Conservation (phyloP, 805 yeast species). For the Candida germanica region DNA sequence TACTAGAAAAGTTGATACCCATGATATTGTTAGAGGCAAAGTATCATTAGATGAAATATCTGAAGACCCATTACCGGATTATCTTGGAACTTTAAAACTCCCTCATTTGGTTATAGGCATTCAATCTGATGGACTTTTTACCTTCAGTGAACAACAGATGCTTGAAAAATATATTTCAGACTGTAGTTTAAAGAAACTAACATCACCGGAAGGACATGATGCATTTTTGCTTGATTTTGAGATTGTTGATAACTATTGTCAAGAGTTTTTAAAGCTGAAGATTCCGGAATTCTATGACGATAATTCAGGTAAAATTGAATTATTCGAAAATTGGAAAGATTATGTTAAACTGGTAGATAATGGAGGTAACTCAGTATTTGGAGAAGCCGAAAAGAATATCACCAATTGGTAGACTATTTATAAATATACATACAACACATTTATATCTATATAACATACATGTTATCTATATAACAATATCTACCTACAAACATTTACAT, state of each 20-base stretch:
- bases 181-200: conserved; percentile 63
- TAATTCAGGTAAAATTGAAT: conserved; percentile 39
- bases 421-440: too few species aligned
- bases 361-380: conserved; percentile 69
- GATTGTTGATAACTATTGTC: conserved; percentile 68
- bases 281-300: conserved; percentile 56
- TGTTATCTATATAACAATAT: too few species aligned
- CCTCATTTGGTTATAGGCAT: conserved; percentile 89
- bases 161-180: conserved; percentile 74
- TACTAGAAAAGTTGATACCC: conserved; percentile 91
- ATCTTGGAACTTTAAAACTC: conserved; percentile 57
- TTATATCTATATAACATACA: neutral
- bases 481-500: too few species aligned
- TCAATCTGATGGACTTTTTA: conserved; percentile 87
- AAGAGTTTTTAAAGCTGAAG: conserved; percentile 58
- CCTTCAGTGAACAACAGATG: conserved; percentile 85
- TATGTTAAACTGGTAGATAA: conserved; percentile 35
- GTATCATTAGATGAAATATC: conserved; percentile 22
- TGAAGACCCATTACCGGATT: conserved; percentile 42
- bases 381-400: conserved; percentile 86
- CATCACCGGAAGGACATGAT: conserved; percentile 96
- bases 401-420: conserved; percentile 74
- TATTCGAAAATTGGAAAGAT: conserved; percentile 39
- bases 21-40: conserved; percentile 84
- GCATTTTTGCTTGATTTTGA: conserved; percentile 91